Evolutionary conservation across 768 basidiomycete species (phyloP).

Genomic region (Zangia roseola): DNA sequence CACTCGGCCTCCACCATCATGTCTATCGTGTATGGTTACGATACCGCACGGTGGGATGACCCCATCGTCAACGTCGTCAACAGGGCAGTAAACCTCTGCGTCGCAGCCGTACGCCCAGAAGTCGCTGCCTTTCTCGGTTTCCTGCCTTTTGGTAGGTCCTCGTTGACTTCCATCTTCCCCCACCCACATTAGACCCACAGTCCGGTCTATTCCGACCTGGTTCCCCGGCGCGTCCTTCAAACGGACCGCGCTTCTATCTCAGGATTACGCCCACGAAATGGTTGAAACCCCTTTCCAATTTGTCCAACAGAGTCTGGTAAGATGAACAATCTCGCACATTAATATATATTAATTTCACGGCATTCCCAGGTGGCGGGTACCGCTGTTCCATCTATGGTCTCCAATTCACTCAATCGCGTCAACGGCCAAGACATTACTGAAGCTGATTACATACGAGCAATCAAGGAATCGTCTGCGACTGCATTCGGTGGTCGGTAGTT

Average conservation of each 20-base stretch:
- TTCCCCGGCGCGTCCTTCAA: slow-evolving; percentile 40
- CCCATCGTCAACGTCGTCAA: slow-evolving; percentile 27
- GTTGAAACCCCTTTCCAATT: slow-evolving; percentile 32
- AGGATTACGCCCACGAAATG: slow-evolving; percentile 20
- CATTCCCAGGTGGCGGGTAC: slow-evolving; percentile 22
- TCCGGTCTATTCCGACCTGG: slow-evolving; percentile 39
- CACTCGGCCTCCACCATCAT: slow-evolving; percentile 29
- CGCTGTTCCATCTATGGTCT: slow-evolving; percentile 28
- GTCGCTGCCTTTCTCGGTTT: slow-evolving; percentile 37
- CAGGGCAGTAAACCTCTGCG: slow-evolving; percentile 22
- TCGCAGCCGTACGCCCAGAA: slow-evolving; percentile 23
- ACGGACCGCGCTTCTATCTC: slow-evolving; percentile 24
- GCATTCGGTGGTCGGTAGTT: slow-evolving; percentile 28
- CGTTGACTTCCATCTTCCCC: neutral
- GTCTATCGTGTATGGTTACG: slow-evolving; percentile 32
- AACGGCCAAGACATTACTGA: slow-evolving; percentile 2
- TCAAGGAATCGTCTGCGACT: slow-evolving; percentile 30
- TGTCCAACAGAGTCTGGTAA: slow-evolving; percentile 34
- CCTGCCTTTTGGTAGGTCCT: slow-evolving; percentile 34
- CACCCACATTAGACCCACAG: slow-evolving; percentile 11
- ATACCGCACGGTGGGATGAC: slow-evolving; percentile 23
- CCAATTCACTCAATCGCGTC: slow-evolving; percentile 17
- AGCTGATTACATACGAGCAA: slow-evolving; percentile 17
- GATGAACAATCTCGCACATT: neutral
- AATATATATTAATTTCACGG: neutral